Evolutionary conservation across 139 green algal genomes (phyloP), one percentile per base, ranked within the genome.

Genomic region (Bryopsis sp.): DNA sequence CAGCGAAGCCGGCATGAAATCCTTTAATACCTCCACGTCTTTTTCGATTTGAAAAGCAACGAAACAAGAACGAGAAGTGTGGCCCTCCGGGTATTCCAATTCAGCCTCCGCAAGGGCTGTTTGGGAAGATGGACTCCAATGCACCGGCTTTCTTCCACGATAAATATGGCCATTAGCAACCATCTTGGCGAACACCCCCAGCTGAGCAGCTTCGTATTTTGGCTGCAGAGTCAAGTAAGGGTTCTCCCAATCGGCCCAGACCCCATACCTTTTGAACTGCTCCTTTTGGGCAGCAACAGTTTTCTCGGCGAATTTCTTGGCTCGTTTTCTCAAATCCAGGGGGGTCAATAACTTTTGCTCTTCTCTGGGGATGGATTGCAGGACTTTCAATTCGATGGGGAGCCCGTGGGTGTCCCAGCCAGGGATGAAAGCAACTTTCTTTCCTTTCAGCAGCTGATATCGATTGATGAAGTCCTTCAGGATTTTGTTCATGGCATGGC

Each of bases 401-500:
- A 99, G 86, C 1, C 95, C 95, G 76, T 99, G 95, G 58, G 85
- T 95, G 83, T 99, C 95, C 95, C 95, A 99, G 1, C 95, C 95
- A 0, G 95, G 94, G 28, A 98, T 86, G 73, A 90, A 96, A 48
- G 73, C 81, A 15, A 47, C 72, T 28, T 15, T 50, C 1, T 59
- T 8, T 31, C 67, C 77, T 59, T 76, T 65, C 34, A 83, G 64
- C 48, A 83, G 74, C 67, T 83, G 72, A 66, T 84, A 88, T 5
- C 85, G 80, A 77, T 90, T 91, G 69, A 97, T 90, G 67, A 99
- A 85, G 84, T 98, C 93, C 79, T 99, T 99, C 28, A 99, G 77
- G 58, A 97, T 87, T 75, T 99, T 99, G 84, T 99, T 99, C 31
- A 99, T 81, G 0, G 95, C 95, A 74, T 99, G 94, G 19, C 94